Conservation (phyloP, 306 rosid genomes). For the Prinsepia uniflora region DNA sequence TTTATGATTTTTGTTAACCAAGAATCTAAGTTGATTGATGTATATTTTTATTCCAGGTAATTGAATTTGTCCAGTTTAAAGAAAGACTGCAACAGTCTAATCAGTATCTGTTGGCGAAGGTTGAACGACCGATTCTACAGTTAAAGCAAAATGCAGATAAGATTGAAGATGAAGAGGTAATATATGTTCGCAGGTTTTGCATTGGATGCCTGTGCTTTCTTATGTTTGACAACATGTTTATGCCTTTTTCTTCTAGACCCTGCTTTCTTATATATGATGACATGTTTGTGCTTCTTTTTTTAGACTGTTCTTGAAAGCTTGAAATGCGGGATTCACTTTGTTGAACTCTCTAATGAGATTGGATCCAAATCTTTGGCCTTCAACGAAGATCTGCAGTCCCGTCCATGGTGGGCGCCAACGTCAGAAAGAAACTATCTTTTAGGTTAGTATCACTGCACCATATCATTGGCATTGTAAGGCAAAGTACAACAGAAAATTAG, state of each 20-base stretch:
- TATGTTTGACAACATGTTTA: slow-evolving; percentile 18
- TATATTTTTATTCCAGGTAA: slow-evolving; percentile 52
- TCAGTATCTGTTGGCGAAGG: slow-evolving; percentile 73
- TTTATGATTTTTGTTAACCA: neutral
- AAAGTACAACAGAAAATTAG: neutral
- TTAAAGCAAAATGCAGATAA: slow-evolving; percentile 77
- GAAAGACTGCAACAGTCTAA: slow-evolving; percentile 75
- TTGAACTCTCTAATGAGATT: slow-evolving; percentile 78
- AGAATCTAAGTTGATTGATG: neutral
- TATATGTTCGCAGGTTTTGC: slow-evolving; percentile 18
- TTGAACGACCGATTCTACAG: slow-evolving; percentile 74
- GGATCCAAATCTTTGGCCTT: slow-evolving; percentile 80
- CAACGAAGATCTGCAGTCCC: slow-evolving; percentile 77
- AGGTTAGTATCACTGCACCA: slow-evolving; percentile 44
- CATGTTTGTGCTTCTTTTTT: slow-evolving; percentile 9
- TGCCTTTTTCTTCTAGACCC: neutral
- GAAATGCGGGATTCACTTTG: slow-evolving; percentile 70
- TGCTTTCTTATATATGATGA: slow-evolving; percentile 20
- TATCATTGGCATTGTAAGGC: neutral
- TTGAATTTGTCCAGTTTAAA: slow-evolving; percentile 95
- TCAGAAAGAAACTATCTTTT: slow-evolving; percentile 82
- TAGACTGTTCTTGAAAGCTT: slow-evolving; percentile 68
- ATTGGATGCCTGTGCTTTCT: slow-evolving; percentile 17
- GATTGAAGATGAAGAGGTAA: slow-evolving; percentile 87
- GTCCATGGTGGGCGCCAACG: slow-evolving; percentile 98